These are phyloP conservation scores for Colletotrichum coccodes DNA, from an alignment of 2,329 filamentous ascomycete genomes.

Conservation along the genomic window DNA sequence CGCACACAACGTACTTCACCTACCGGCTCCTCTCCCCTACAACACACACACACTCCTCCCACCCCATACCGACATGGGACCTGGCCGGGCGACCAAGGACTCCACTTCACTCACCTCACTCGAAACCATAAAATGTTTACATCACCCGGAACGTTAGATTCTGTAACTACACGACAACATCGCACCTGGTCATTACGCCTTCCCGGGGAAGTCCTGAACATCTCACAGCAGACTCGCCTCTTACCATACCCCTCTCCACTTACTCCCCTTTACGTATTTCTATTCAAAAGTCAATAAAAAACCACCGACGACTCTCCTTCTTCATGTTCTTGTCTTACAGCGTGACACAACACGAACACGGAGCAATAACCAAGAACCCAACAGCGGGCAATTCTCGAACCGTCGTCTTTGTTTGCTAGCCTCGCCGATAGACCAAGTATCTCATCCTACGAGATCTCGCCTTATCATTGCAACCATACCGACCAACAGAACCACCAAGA, in stretches of 20 bases:
- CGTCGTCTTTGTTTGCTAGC: neutral
- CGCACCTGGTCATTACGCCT: neutral
- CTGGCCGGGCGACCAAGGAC: too few relatives aligned
- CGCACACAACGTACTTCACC: too few relatives aligned
- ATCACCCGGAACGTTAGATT: neutral
- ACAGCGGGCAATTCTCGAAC: too few relatives aligned
- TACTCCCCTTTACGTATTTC: neutral
- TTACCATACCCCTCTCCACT: neutral
- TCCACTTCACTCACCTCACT: neutral
- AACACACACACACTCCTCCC: neutral
- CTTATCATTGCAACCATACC: neutral
- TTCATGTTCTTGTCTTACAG: too few relatives aligned
- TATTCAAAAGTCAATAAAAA: neutral
- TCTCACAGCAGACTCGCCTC: neutral
- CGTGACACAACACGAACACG: neutral
- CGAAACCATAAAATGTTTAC: neutral
- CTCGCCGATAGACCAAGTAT: neutral
- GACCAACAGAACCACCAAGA: neutral
- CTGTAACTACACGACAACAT: neutral
- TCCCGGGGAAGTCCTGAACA: neutral
- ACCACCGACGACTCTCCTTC: too few relatives aligned
- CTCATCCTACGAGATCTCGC: neutral
- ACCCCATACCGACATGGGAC: neutral
- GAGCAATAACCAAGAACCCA: too few relatives aligned
- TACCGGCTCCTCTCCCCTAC: neutral